Base-by-base conservation (phyloP, 352 stramenopile genomes). In the Thraustochytrium sp. region DNA sequence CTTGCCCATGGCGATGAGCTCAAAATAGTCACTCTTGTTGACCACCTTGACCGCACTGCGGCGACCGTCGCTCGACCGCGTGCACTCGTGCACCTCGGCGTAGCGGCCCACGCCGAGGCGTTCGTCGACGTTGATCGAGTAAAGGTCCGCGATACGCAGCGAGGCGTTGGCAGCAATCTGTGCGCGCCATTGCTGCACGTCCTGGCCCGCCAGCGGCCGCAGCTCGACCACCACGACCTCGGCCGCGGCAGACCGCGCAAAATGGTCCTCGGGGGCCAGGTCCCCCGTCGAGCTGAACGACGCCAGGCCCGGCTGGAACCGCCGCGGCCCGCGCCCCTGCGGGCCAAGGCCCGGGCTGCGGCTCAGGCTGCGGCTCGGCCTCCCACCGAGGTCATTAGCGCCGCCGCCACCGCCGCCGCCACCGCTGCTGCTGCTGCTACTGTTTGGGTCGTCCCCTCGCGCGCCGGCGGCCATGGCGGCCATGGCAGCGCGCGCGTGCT, bases 41-140 rank as follows among this genome's bases (percentile, higher is more conserved):
- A 80, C 68, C 0, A 80, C 53, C 31, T 80, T 80, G 46, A 80
- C 53, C 9, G 68, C 68, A 34, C 68, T 63, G 21, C 31, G 53
- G 13, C 44, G 42, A 5, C 68, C 68, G 16, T 80, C 68, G 29
- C 29, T 44, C 26, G 34, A 11, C 8, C 68, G 68, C 9, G 40
- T 53, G 44, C 31, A 46, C 23, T 63, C 31, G 51, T 80, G 46
- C 0, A 80, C 68, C 51, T 80, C 40, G 31, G 68, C 68, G 31
- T 80, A 80, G 13, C 68, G 48, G 34, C 68, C 68, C 34, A 77
- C 65, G 42, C 65, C 65, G 23, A 77, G 65, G 31, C 42, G 65
- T 44, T 55, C 42, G 4, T 77, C 49, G 11, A 62, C 65, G 23
- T 77, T 62, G 4, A 77, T 55, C 26, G 29, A 11, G 65, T 77